Conservation (phyloP, 306 rosid species). For the Quercus gilva region DNA sequence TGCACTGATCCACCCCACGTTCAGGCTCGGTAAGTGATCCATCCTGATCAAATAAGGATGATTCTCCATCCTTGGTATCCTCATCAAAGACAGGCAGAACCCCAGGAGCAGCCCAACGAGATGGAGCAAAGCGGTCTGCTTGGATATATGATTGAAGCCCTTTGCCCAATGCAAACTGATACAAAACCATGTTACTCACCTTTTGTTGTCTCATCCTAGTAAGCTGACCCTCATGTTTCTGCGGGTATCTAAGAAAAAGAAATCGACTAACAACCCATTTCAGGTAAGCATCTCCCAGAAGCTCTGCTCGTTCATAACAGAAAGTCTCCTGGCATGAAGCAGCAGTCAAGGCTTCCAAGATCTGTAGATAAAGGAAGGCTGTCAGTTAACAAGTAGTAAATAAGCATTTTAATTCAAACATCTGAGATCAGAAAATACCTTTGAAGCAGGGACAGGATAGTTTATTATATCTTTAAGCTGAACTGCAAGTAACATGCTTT, state of each 20-base stretch:
- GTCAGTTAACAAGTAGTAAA: slow-evolving; percentile 21
- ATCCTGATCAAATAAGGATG: slow-evolving; percentile 75
- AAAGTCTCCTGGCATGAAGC: slow-evolving; percentile 99
- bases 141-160: slow-evolving; percentile 95
- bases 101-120: slow-evolving; percentile 99
- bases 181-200: slow-evolving; percentile 97
- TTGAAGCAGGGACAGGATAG: slow-evolving; percentile 66
- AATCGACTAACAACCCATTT: slow-evolving; percentile 98
- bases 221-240: slow-evolving; percentile 99
- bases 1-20: slow-evolving; percentile 25
- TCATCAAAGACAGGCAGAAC: slow-evolving; percentile 94
- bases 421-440: slow-evolving; percentile 49
- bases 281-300: slow-evolving; percentile 98
- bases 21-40: slow-evolving; percentile 33
- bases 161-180: slow-evolving; percentile 77
- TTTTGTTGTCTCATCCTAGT: slow-evolving; percentile 98
- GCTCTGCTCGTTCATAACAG: slow-evolving; percentile 99
- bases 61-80: slow-evolving; percentile 81
- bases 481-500: slow-evolving; percentile 94
- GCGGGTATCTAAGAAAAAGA: slow-evolving; percentile 92
- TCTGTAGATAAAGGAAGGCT: slow-evolving; percentile 45
- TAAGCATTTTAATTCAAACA: slow-evolving; percentile 19
- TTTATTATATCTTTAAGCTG: slow-evolving; percentile 72
- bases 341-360: slow-evolving; percentile 98
- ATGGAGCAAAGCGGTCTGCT: slow-evolving; percentile 98